phyloP scores from a whole-genome alignment of 805 yeast species.

The Schizosaccharomyces cryophilus region DNA sequence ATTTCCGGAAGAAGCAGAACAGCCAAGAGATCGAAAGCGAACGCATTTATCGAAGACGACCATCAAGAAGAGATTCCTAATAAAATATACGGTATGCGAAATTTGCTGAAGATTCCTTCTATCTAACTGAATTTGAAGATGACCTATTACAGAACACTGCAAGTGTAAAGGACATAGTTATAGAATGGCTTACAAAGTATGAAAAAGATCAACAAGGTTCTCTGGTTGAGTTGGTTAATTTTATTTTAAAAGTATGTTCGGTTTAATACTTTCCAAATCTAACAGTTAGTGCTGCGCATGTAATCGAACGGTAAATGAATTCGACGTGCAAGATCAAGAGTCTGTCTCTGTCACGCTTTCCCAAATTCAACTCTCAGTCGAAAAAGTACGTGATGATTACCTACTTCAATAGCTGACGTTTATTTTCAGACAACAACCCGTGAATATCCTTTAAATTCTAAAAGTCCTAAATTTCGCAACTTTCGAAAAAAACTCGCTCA shows the following conservation, averaged over 20 bases:
- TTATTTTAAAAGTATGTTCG: constrained; percentile 24
- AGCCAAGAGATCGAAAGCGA: constrained; percentile 4
- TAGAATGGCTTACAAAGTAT: constrained; percentile 35
- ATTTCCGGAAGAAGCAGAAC: constrained; percentile 1
- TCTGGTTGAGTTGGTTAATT: constrained; percentile 38
- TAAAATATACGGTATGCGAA: constrained; percentile 5
- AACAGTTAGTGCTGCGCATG: constrained; percentile 8
- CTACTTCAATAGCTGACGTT: constrained; percentile 26
- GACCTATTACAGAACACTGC: constrained; percentile 22
- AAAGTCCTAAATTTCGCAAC: constrained; percentile 21
- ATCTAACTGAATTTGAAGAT: neutral
- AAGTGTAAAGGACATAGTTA: constrained; percentile 27
- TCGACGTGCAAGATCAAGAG: constrained; percentile 37
- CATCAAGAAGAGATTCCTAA: constrained; percentile 3
- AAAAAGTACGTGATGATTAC: constrained; percentile 16
- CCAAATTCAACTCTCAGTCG: constrained; percentile 23
- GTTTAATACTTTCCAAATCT: neutral
- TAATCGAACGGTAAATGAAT: constrained; percentile 2
- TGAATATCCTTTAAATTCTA: constrained; percentile 43
- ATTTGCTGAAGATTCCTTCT: no score
- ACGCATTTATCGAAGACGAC: constrained; percentile 4
- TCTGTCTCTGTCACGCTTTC: constrained; percentile 43
- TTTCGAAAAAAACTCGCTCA: constrained; percentile 30
- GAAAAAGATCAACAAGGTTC: constrained; percentile 22
- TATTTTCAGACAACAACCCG: constrained; percentile 23